Conservation (phyloP, 2,329 filamentous ascomycete species). For the Fusarium tricinctum region DNA sequence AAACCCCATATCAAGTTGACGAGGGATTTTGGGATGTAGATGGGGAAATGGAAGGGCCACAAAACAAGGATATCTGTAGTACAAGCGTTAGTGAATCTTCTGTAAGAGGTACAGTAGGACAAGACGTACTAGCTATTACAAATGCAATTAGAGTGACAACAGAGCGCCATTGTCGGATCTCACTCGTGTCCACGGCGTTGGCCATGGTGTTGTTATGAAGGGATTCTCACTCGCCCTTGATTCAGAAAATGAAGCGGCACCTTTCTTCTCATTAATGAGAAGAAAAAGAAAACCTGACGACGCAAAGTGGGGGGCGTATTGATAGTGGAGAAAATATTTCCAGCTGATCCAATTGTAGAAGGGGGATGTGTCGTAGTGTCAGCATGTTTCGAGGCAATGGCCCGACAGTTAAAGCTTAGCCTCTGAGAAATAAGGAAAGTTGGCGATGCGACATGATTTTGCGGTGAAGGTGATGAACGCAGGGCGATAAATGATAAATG, state of each 20-base stretch:
- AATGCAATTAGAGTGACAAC: slow-evolving; percentile 80
- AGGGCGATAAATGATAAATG: too few relatives aligned
- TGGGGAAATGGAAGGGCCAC: slow-evolving; percentile 75
- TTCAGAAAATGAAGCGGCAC: neutral
- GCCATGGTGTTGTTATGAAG: slow-evolving; percentile 23
- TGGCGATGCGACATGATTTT: neutral
- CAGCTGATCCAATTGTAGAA: slow-evolving; percentile 1
- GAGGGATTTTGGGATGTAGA: slow-evolving; percentile 69
- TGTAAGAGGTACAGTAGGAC: neutral
- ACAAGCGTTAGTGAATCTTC: slow-evolving; percentile 7
- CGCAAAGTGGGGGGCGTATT: neutral
- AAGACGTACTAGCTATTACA: slow-evolving; percentile 74
- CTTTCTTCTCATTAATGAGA: neutral
- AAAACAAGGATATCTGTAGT: slow-evolving; percentile 74
- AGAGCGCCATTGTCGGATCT: slow-evolving; percentile 75
- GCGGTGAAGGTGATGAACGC: neutral
- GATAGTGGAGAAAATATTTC: neutral
- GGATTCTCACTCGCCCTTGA: neutral
- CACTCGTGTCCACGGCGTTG: slow-evolving; percentile 37
- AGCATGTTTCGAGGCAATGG: slow-evolving; percentile 6
- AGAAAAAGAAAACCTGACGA: slow-evolving; percentile 15
- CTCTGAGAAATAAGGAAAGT: neutral
- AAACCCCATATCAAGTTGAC: slow-evolving; percentile 60
- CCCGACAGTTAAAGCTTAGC: slow-evolving; percentile 1
- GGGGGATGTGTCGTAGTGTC: neutral